phyloP scores from a whole-genome alignment of 1,284 basidiomycete genomes.

The Ceratobasidium sp. region DNA sequence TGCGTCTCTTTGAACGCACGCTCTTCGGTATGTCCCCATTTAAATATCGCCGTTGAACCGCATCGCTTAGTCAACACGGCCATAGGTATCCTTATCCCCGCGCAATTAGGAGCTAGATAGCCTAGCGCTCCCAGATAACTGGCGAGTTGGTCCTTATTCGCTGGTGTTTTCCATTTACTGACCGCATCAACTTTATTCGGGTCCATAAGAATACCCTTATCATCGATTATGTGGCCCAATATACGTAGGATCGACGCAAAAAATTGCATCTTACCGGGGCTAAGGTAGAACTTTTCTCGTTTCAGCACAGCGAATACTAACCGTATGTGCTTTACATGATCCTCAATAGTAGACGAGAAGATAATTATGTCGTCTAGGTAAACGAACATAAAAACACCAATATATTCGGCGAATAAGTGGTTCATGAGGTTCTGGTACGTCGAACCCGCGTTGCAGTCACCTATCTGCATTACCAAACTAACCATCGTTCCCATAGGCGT shows the following conservation, averaged over 20 bases:
- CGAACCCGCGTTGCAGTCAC: constrained; percentile 59
- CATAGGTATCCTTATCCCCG: constrained; percentile 50
- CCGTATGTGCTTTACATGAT: constrained; percentile 43
- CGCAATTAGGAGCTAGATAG: constrained; percentile 34
- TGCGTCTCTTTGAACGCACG: constrained; percentile 56
- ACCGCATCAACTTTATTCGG: constrained; percentile 42
- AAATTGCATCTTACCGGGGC: constrained; percentile 12
- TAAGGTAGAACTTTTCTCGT: constrained; percentile 45
- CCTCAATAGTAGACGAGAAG: constrained; percentile 44
- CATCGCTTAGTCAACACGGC: constrained; percentile 49
- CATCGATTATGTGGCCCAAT: constrained; percentile 58
- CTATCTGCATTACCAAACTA: constrained; percentile 59
- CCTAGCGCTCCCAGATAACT: constrained; percentile 47
- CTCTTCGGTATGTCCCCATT: constrained; percentile 54
- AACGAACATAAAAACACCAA: constrained; percentile 54
- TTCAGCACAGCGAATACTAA: constrained; percentile 42
- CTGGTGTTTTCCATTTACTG: constrained; percentile 46
- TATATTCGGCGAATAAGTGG: constrained; percentile 54
- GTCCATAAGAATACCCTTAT: constrained; percentile 54
- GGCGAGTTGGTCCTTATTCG: constrained; percentile 40
- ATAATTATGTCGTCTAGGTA: constrained; percentile 60
- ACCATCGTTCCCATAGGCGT: constrained; percentile 60
- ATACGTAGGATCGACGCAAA: constrained; percentile 41
- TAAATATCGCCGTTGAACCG: constrained; percentile 44
- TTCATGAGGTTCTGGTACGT: constrained; percentile 60